A percentile compares a stretch with the other conserved stretches of the same genome.
These are phyloP conservation scores for Iris macrosiphon DNA, from an alignment of 106 monocot genomes.

Conservation along the genomic window DNA sequence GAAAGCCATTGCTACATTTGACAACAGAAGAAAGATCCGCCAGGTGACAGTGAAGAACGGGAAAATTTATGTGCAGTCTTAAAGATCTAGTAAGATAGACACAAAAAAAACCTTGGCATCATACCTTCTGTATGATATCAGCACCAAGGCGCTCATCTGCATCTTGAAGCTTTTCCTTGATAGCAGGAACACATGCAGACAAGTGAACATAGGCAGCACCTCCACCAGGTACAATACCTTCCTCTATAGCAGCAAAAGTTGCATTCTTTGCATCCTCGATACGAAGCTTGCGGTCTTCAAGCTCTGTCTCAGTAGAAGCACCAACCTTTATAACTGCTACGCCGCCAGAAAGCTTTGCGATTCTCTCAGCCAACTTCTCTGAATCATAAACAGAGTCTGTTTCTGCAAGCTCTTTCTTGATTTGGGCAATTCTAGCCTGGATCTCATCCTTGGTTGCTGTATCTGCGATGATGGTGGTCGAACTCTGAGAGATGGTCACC, in stretches of 20 bases:
- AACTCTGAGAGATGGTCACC: constrained; percentile 44
- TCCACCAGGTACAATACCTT: constrained; percentile 87
- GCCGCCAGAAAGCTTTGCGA: constrained; percentile 81
- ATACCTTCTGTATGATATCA: constrained; percentile 75
- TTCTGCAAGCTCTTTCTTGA: constrained; percentile 77
- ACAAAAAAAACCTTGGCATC: too few species aligned
- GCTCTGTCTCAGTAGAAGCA: constrained; percentile 83
- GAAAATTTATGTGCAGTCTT: too few species aligned
- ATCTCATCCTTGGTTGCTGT: constrained; percentile 78
- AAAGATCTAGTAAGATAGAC: too few species aligned
- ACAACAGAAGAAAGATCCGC: too few species aligned
- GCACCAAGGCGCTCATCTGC: constrained; percentile 72
- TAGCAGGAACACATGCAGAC: constrained; percentile 56
- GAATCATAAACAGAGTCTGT: constrained; percentile 71
- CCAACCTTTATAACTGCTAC: constrained; percentile 91
- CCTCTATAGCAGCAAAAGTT: constrained; percentile 90
- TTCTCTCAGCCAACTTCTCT: constrained; percentile 70
- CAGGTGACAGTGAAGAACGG: too few species aligned
- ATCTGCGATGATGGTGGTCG: constrained; percentile 71
- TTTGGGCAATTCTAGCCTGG: constrained; percentile 64
- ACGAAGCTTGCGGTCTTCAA: constrained; percentile 79
- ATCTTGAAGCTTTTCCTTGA: constrained; percentile 70
- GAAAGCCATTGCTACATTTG: too few species aligned
- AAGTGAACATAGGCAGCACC: constrained; percentile 80
- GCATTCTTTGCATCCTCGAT: constrained; percentile 96